These are phyloP conservation scores for Mycosarcoma maydis DNA, from an alignment of 1,284 basidiomycete genomes.

Conservation along the genomic window DNA sequence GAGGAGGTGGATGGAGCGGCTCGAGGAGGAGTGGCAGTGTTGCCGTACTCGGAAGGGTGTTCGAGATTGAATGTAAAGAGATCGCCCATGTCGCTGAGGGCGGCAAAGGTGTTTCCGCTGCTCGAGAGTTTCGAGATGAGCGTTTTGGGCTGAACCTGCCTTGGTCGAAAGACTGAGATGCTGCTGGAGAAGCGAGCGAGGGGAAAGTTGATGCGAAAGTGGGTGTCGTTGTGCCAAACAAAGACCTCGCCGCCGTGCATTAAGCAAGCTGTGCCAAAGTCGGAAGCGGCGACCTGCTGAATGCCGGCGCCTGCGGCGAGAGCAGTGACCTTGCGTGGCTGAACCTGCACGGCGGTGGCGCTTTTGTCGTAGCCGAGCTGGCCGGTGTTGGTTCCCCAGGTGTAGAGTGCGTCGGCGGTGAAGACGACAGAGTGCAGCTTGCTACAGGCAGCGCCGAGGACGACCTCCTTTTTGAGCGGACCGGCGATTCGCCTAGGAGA, in stretches of 20 bases:
- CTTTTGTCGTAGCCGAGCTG: slow-evolving; percentile 77
- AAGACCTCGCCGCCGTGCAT: slow-evolving; percentile 80
- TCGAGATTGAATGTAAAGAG: slow-evolving; percentile 81
- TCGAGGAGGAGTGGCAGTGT: slow-evolving; percentile 10
- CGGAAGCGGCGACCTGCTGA: slow-evolving; percentile 69
- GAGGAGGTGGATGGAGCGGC: slow-evolving; percentile 8
- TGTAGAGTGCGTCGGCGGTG: slow-evolving; percentile 83
- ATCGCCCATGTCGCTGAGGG: slow-evolving; percentile 86
- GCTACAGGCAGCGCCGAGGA: slow-evolving; percentile 86
- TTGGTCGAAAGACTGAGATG: slow-evolving; percentile 72
- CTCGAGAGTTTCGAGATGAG: slow-evolving; percentile 83
- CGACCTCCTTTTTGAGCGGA: slow-evolving; percentile 80
- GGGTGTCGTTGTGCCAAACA: slow-evolving; percentile 80
- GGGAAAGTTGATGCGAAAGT: slow-evolving; percentile 75
- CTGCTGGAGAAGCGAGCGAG: slow-evolving; percentile 66
- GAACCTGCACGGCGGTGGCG: slow-evolving; percentile 79
- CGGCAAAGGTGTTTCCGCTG: slow-evolving; percentile 84
- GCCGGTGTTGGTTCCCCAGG: slow-evolving; percentile 94
- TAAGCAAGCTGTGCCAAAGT: slow-evolving; percentile 83
- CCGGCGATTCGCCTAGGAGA: slow-evolving; percentile 81
- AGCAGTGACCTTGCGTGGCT: slow-evolving; percentile 81
- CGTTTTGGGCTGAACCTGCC: slow-evolving; percentile 59
- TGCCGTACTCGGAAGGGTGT: slow-evolving; percentile 61
- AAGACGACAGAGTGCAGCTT: slow-evolving; percentile 89
- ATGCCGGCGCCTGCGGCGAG: slow-evolving; percentile 64